These are phyloP conservation scores for Helicocarpus griseus DNA, from an alignment of 2,329 filamentous ascomycete species.

Conservation along the genomic window DNA sequence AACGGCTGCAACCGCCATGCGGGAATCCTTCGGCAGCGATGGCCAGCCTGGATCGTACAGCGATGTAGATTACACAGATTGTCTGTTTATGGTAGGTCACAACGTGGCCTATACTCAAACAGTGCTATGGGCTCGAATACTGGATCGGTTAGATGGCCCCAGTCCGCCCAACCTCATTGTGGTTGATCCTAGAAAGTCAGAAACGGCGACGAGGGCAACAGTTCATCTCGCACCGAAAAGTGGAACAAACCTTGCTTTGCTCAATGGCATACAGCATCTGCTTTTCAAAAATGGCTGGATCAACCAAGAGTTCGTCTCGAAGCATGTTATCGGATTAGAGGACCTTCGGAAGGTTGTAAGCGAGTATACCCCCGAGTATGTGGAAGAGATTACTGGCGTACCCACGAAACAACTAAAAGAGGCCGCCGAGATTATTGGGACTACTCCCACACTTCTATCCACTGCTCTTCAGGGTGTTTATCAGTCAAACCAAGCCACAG, in stretches of 20 bases:
- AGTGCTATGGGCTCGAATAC: slow-evolving; percentile 28
- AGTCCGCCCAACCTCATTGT: slow-evolving; percentile 28
- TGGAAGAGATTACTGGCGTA: slow-evolving; percentile 29
- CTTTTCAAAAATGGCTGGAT: slow-evolving; percentile 29
- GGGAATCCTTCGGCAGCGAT: slow-evolving; percentile 30
- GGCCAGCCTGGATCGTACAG: slow-evolving; percentile 29
- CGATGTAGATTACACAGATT: slow-evolving; percentile 30
- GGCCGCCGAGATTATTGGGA: slow-evolving; percentile 26
- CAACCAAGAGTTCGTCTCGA: slow-evolving; percentile 21
- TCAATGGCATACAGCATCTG: slow-evolving; percentile 31
- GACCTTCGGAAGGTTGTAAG: slow-evolving; percentile 20
- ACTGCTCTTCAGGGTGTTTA: slow-evolving; percentile 33
- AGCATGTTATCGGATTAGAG: slow-evolving; percentile 22
- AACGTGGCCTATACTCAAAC: slow-evolving; percentile 30
- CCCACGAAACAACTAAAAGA: slow-evolving; percentile 19
- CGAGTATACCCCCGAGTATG: slow-evolving; percentile 23
- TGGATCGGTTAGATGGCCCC: slow-evolving; percentile 27
- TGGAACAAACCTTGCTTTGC: slow-evolving; percentile 29
- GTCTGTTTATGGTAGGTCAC: slow-evolving; percentile 29
- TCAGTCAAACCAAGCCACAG: slow-evolving; percentile 33
- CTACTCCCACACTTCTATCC: slow-evolving; percentile 23
- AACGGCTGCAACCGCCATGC: slow-evolving; percentile 30
- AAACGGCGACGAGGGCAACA: slow-evolving; percentile 25
- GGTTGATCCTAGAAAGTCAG: slow-evolving; percentile 26
- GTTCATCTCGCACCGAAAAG: slow-evolving; percentile 26